phyloP scores from a whole-genome alignment of 1,284 basidiomycete species.

The Rhodotorula sp. region DNA sequence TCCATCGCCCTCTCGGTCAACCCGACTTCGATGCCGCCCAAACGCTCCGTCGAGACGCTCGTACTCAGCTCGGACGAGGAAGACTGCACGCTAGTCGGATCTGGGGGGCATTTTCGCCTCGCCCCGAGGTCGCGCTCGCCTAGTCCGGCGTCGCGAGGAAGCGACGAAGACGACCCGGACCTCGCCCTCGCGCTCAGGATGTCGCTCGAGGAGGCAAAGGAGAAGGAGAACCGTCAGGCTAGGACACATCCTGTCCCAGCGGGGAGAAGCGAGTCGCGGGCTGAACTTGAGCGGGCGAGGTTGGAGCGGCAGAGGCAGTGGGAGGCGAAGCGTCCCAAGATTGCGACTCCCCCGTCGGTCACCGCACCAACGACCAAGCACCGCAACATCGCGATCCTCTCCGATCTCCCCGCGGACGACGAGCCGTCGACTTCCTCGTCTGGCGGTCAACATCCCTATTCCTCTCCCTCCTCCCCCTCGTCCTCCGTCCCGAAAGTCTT shows the following conservation, averaged over 20 bases:
- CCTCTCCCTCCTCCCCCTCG: not conserved
- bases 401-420: constrained; percentile 8
- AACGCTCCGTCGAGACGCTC: constrained; percentile 16
- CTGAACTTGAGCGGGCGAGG: constrained; percentile 27
- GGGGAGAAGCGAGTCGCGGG: not conserved
- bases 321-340: not conserved
- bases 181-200: constrained; percentile 12
- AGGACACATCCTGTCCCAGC: not conserved
- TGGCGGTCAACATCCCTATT: not conserved
- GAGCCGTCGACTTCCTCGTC: not conserved
- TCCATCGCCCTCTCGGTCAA: no score
- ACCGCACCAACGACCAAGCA: not conserved
- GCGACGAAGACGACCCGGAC: constrained; percentile 2
- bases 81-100: not conserved
- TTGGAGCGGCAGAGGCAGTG: constrained; percentile 25
- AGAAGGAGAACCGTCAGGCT: no score
- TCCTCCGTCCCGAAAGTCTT: not conserved
- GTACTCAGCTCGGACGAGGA: constrained; percentile 21
- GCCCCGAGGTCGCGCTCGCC: not conserved
- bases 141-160: not conserved
- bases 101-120: not conserved
- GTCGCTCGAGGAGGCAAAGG: not conserved
- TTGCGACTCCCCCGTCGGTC: not conserved
- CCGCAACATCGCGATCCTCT: constrained; percentile 15
- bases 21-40: not conserved